phyloP scores from a whole-genome alignment of 176 grass and related monocot genomes.

The Ananas comosus region DNA sequence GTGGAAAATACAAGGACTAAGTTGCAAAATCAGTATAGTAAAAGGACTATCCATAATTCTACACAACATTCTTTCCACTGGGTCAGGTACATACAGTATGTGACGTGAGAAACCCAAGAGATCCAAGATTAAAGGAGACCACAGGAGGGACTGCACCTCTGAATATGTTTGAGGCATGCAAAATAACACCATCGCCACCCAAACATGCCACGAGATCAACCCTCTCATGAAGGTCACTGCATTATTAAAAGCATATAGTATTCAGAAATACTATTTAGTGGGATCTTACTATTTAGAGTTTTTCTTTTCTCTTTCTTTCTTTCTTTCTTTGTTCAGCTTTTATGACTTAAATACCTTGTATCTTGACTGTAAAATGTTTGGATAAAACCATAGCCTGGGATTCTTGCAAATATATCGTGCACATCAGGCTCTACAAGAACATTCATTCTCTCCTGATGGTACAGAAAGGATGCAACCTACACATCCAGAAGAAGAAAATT shows the following conservation, averaged over 20 bases:
- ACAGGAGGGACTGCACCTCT: constrained; percentile 87
- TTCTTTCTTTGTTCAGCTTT: not conserved
- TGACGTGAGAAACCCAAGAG: constrained; percentile 97
- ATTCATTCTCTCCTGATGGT: constrained; percentile 98
- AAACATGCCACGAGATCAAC: constrained; percentile 98
- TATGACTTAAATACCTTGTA: constrained; percentile 50
- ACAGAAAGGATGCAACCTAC: constrained; percentile 75
- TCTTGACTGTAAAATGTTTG: constrained; percentile 98
- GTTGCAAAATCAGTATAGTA: too few species aligned
- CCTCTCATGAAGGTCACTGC: constrained; percentile 90
- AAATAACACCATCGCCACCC: constrained; percentile 97
- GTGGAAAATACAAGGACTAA: too few species aligned
- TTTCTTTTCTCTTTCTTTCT: too few species aligned
- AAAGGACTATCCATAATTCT: too few species aligned
- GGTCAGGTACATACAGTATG: constrained; percentile 45
- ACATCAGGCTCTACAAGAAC: constrained; percentile 99
- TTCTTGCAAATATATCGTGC: constrained; percentile 97
- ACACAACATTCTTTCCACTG: too few species aligned
- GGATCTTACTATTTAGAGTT: too few species aligned
- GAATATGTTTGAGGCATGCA: constrained; percentile 95
- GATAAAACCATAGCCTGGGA: constrained; percentile 98
- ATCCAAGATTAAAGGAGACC: constrained; percentile 96
- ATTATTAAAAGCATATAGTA: constrained; percentile 20
- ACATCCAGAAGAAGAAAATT: constrained; percentile 1
- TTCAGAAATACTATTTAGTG: constrained; percentile 10